phyloP scores from a whole-genome alignment of 768 basidiomycete species.

The Naematelia encephala region DNA sequence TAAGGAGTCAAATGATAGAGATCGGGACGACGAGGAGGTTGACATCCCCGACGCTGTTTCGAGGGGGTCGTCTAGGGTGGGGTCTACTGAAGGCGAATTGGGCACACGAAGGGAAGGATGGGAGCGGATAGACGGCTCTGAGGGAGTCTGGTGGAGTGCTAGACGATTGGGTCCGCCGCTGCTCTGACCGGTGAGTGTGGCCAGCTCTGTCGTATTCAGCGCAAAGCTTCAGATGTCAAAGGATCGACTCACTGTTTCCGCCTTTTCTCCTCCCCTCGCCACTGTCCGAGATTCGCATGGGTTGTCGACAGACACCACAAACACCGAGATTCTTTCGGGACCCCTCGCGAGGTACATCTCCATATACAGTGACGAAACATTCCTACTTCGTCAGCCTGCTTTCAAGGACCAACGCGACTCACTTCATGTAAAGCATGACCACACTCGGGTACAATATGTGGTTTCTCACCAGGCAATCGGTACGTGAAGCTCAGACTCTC shows the following conservation, averaged over 20 bases:
- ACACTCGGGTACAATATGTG: conserved; percentile 94
- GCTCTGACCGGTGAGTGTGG: conserved; percentile 76
- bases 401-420: conserved; percentile 27
- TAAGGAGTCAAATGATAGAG: not conserved
- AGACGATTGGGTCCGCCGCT: conserved; percentile 40
- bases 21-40: not conserved
- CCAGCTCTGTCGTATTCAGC: conserved; percentile 65
- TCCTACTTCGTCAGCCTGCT: conserved; percentile 58
- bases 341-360: conserved; percentile 70
- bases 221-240: not conserved
- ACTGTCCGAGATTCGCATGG: conserved; percentile 92
- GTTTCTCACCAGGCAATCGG: conserved; percentile 90
- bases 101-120: conserved; percentile 9
- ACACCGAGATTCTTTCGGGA: conserved; percentile 71
- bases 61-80: conserved; percentile 79
- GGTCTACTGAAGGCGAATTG: conserved; percentile 54
- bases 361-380: conserved; percentile 95
- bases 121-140: conserved; percentile 35
- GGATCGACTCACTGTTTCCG: conserved; percentile 67
- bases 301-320: conserved; percentile 92
- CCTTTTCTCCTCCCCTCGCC: conserved; percentile 63
- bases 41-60: conserved; percentile 54
- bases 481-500: conserved; percentile 91
- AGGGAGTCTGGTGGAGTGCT: conserved; percentile 53
- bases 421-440: conserved; percentile 96